Evolutionary conservation across 2,329 filamentous ascomycete species (phyloP).

Genomic region (Tolypocladium endophyticum): DNA sequence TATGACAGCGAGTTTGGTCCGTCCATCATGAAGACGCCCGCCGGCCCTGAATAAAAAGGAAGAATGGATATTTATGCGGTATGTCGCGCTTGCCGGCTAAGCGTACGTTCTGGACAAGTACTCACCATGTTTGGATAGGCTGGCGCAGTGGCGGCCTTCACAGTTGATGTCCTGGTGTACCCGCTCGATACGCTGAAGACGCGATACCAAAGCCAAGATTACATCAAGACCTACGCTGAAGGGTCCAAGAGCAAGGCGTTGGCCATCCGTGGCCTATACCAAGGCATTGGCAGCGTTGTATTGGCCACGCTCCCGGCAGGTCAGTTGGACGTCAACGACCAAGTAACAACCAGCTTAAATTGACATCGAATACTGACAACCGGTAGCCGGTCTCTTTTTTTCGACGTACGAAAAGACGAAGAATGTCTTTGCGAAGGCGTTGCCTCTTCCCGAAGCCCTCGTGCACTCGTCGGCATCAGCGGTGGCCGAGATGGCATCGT

Average conservation of each 20-base stretch:
- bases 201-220: slow-evolving; percentile 69
- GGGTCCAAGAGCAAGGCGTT: slow-evolving; percentile 43
- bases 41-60: neutral
- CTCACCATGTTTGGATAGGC: slow-evolving; percentile 40
- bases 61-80: slow-evolving; percentile 22
- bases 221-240: slow-evolving; percentile 53
- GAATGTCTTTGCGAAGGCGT: slow-evolving; percentile 40
- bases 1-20: neutral
- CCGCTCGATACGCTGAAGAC: slow-evolving; percentile 88
- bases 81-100: neutral
- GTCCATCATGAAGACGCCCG: neutral
- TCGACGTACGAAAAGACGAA: slow-evolving; percentile 79
- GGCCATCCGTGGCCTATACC: slow-evolving; percentile 64
- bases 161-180: slow-evolving; percentile 76
- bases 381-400: slow-evolving; percentile 71
- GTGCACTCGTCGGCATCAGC: slow-evolving; percentile 67
- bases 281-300: slow-evolving; percentile 77
- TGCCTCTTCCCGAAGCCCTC: slow-evolving; percentile 53
- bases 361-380: neutral
- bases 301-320: slow-evolving; percentile 82
- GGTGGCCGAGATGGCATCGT: slow-evolving; percentile 72
- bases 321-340: slow-evolving; percentile 22
- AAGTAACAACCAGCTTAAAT: neutral
- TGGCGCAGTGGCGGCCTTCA: slow-evolving; percentile 75
- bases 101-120: neutral